Base-by-base conservation (phyloP, 2,329 filamentous ascomycete genomes). In the Penicillium italicum region DNA sequence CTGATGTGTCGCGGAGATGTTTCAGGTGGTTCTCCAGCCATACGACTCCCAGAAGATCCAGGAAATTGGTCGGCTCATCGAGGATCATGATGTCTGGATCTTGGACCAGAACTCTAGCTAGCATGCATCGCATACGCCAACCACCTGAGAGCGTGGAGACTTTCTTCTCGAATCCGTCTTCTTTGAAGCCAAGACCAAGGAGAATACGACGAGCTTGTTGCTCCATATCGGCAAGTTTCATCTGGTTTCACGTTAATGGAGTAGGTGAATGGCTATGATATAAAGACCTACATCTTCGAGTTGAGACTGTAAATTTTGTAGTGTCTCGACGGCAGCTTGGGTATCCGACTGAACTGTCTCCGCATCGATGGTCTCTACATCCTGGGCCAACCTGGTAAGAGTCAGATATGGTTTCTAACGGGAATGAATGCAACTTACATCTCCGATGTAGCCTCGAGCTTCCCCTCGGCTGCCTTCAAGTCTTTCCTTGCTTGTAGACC, bases 21-120 rank as follows among this genome's bases (percentile, higher is more conserved):
- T 76, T 76, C 10, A 96, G 82, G 66, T 91, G 87, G 12, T 82
- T 81, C 67, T 95, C 87, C 1, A 96, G 79, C 90, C 91, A 95
- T 53, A 96, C 84, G 55, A 96, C 91, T 1, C 89, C 89, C 0
- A 91, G 80, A 0, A 95, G 77, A 66, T 95, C 90, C 1, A 95
- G 80, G 68, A 90, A 95, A 67, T 95, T 95, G 33, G 90, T 95
- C 0, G 91, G 91, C 69, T 95, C 90, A 69, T 95, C 90, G 2
- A 95, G 82, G 48, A 95, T 86, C 55, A 95, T 78, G 2, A 95
- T 84, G 62, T 95, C 90, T 0, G 86, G 83, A 8, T 87, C 83
- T 59, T 91, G 87, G 1, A 90, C 82, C 4, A 95, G 78, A 0
- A 85, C 83, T 3, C 72, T 77, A 2, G 87, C 86, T 0, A 90